Evolutionary conservation across 2,329 filamentous ascomycete species (phyloP).

Genomic region (Aquanectria penicillioides): DNA sequence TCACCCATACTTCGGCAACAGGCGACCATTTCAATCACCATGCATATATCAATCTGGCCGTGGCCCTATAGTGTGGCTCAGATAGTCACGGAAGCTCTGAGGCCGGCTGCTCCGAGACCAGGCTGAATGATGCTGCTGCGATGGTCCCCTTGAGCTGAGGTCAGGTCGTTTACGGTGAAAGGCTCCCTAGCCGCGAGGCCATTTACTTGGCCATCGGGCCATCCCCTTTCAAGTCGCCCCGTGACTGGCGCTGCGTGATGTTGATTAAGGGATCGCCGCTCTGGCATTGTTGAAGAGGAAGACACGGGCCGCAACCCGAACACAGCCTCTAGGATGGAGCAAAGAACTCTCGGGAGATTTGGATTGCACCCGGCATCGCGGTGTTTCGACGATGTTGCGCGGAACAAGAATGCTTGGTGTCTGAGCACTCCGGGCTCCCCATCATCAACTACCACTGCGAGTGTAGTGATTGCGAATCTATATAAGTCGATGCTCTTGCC

Average conservation of each 20-base stretch:
- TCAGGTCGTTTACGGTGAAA: too few relatives aligned
- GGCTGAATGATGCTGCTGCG: neutral
- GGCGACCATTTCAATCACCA: neutral
- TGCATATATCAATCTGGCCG: neutral
- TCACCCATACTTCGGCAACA: conserved; percentile 7
- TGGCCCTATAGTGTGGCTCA: neutral
- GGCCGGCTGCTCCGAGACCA: conserved; percentile 5
- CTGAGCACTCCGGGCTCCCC: neutral
- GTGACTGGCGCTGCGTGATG: neutral
- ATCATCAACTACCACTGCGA: neutral
- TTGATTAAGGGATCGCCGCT: neutral
- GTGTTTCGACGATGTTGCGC: neutral
- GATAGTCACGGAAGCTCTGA: conserved; percentile 4
- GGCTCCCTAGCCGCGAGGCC: too few relatives aligned
- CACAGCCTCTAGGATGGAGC: conserved; percentile 11
- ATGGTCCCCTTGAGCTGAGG: too few relatives aligned
- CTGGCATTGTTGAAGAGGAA: neutral
- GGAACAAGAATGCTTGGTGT: neutral
- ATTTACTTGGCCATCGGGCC: too few relatives aligned
- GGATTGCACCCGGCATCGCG: neutral
- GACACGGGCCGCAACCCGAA: conserved; percentile 21
- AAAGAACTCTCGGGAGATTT: too few relatives aligned
- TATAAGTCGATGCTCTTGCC: conserved; percentile 16
- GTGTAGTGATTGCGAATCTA: neutral
- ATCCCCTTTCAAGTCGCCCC: conserved; percentile 1